phyloP scores from a whole-genome alignment of 257 asterid genomes.

The Solanum sparsipilum region DNA sequence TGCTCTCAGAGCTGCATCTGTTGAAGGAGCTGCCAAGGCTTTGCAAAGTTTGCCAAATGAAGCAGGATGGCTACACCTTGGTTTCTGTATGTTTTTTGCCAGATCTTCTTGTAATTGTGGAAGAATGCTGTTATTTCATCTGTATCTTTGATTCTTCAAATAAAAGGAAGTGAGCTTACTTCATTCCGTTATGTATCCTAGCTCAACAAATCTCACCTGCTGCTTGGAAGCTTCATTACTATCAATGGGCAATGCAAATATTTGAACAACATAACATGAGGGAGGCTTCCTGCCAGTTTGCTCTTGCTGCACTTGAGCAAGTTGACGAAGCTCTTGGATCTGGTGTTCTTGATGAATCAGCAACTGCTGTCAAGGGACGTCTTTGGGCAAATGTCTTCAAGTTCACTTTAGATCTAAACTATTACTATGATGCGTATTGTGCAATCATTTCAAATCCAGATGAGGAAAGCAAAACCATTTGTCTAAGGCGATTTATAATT shows the following conservation, averaged over 20 bases:
- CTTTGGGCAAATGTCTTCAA: constrained; percentile 91
- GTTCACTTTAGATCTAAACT: constrained; percentile 60
- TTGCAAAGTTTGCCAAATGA: constrained; percentile 70
- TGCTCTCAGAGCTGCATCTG: constrained; percentile 73
- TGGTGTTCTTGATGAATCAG: constrained; percentile 49
- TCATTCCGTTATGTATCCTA: constrained; percentile 21
- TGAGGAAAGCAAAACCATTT: constrained; percentile 78
- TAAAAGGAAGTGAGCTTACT: not conserved
- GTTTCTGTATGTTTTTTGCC: constrained; percentile 47
- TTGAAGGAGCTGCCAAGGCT: constrained; percentile 66
- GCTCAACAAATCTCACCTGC: constrained; percentile 50
- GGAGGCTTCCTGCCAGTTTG: constrained; percentile 87
- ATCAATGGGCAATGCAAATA: constrained; percentile 95
- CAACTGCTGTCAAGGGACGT: constrained; percentile 59
- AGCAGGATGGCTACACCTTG: constrained; percentile 68
- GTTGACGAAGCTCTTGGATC: constrained; percentile 77
- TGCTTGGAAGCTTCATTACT: constrained; percentile 82
- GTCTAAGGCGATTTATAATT: constrained; percentile 91
- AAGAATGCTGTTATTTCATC: not conserved
- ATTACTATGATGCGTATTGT: constrained; percentile 84
- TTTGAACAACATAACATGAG: constrained; percentile 78
- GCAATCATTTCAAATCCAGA: constrained; percentile 94
- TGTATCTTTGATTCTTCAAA: not conserved
- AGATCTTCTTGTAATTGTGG: not conserved
- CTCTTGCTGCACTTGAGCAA: constrained; percentile 92